Evolutionary conservation across 2,329 filamentous ascomycete genomes (phyloP).

Genomic region (Pseudogymnoascus sp.): DNA sequence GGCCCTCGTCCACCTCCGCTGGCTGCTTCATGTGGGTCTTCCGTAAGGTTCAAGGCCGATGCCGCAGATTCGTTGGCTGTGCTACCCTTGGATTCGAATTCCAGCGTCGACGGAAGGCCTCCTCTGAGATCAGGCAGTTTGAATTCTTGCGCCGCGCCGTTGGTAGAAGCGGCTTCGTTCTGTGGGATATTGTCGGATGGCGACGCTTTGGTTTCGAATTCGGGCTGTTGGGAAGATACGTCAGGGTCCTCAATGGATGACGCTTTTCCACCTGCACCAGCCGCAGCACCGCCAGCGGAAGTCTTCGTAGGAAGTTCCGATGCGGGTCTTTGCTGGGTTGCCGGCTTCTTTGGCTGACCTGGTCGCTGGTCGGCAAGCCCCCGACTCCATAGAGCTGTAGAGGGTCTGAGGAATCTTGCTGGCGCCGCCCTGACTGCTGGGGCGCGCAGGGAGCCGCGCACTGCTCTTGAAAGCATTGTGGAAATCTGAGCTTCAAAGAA

Average conservation of each 20-base stretch:
- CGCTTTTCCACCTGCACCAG: conserved; percentile 16
- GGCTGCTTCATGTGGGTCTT: conserved; percentile 41
- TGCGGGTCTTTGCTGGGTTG: conserved; percentile 18
- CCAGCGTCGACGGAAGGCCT: conserved; percentile 86
- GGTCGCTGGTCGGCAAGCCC: conserved; percentile 36
- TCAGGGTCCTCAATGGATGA: conserved; percentile 16
- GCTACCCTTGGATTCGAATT: conserved; percentile 58
- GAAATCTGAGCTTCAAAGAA: conserved; percentile 7
- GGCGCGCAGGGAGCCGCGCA: conserved; percentile 22
- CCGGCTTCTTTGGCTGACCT: conserved; percentile 23
- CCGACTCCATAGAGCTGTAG: conserved; percentile 35
- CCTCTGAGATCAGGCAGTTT: conserved; percentile 83
- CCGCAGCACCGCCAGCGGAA: conserved; percentile 12
- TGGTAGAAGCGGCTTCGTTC: conserved; percentile 27
- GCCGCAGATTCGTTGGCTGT: conserved; percentile 26
- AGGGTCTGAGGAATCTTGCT: conserved; percentile 28
- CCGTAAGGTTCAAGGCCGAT: conserved; percentile 41
- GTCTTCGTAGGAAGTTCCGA: conserved; percentile 9
- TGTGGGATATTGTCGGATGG: conserved; percentile 31
- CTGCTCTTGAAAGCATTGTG: conserved; percentile 28
- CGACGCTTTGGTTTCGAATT: conserved; percentile 30
- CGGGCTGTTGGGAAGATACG: conserved; percentile 21
- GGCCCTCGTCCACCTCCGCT: conserved; percentile 42
- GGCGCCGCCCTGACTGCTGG: conserved; percentile 22
- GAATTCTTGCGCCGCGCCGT: conserved; percentile 39